phyloP scores from a whole-genome alignment of 169 alveolate genomes.

The Cryptosporidium ubiquitum region DNA sequence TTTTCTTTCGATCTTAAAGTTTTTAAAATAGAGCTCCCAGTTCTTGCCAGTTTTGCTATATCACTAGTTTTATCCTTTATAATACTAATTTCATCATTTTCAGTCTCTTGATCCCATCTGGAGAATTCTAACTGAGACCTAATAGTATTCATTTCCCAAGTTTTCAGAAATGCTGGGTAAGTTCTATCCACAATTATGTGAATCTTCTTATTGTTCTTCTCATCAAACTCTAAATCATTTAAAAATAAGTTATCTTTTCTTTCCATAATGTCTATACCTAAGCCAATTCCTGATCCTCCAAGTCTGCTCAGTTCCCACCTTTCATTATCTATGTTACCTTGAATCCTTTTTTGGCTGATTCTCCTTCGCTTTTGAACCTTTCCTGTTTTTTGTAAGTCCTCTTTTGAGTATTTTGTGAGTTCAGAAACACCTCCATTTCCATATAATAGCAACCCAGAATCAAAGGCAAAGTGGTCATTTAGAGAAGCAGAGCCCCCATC shows the following conservation, averaged over 20 bases:
- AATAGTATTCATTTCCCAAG: slow-evolving; percentile 69
- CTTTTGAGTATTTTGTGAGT: neutral
- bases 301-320: slow-evolving; percentile 97
- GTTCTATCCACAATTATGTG: slow-evolving; percentile 92
- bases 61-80: slow-evolving; percentile 98
- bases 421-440: neutral
- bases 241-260: slow-evolving; percentile 75
- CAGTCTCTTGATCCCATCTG: slow-evolving; percentile 79
- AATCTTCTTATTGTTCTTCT: slow-evolving; percentile 90
- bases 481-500: neutral
- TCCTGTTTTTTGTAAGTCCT: neutral
- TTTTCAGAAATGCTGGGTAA: slow-evolving; percentile 95
- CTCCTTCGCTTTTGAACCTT: neutral
- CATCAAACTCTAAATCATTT: slow-evolving; percentile 85
- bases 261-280: slow-evolving; percentile 81
- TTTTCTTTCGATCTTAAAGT: slow-evolving; percentile 92
- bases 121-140: slow-evolving; percentile 49
- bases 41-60: slow-evolving; percentile 95
- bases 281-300: slow-evolving; percentile 91
- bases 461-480: slow-evolving; percentile 18
- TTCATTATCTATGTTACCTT: slow-evolving; percentile 92
- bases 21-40: slow-evolving; percentile 93
- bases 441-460: neutral
- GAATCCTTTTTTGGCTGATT: slow-evolving; percentile 79
- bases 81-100: slow-evolving; percentile 88